Percentiles rank a stretch among this genome's conserved stretches.
Conservation (phyloP, 2,329 filamentous ascomycete genomes). For the Aspergillus latus region DNA sequence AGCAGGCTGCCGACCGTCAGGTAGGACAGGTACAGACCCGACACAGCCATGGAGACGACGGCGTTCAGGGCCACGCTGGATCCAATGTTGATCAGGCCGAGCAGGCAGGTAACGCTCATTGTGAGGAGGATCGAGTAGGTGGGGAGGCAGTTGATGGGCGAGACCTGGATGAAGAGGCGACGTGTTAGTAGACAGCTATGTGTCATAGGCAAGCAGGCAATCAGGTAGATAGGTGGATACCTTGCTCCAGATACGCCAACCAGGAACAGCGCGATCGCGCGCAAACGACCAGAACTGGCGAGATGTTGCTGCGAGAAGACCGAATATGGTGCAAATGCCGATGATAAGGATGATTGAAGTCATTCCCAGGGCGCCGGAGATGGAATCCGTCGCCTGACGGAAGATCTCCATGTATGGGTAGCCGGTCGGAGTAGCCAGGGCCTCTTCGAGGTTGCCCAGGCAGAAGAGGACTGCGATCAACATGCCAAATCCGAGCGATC, state of each 20-base stretch:
- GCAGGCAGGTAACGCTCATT: conserved; percentile 28
- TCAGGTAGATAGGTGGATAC: no score
- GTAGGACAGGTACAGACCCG: conserved; percentile 34
- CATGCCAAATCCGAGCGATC: conserved; percentile 39
- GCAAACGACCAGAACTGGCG: conserved; percentile 35
- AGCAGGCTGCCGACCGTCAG: conserved; percentile 29
- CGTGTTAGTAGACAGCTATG: no score
- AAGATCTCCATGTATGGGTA: conserved; percentile 41
- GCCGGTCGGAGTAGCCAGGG: conserved; percentile 29
- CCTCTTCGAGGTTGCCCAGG: conserved; percentile 33
- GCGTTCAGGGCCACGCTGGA: conserved; percentile 34
- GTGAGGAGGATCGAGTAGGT: conserved; percentile 27
- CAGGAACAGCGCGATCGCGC: conserved; percentile 29
- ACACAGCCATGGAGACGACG: conserved; percentile 35
- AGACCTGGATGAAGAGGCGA: conserved; percentile 17
- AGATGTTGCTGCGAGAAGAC: conserved; percentile 48
- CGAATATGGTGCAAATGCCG: conserved; percentile 32
- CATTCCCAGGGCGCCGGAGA: conserved; percentile 28
- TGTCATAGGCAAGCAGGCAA: no score
- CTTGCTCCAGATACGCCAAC: conserved; percentile 26
- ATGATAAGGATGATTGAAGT: conserved; percentile 30
- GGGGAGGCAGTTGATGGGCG: conserved; percentile 29
- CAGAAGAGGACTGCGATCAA: conserved; percentile 43
- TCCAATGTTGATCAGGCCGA: conserved; percentile 37
- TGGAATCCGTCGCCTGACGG: conserved; percentile 31